These are phyloP conservation scores for Alternaria alternata DNA, from an alignment of 2,329 filamentous ascomycete genomes.

Conservation along the genomic window DNA sequence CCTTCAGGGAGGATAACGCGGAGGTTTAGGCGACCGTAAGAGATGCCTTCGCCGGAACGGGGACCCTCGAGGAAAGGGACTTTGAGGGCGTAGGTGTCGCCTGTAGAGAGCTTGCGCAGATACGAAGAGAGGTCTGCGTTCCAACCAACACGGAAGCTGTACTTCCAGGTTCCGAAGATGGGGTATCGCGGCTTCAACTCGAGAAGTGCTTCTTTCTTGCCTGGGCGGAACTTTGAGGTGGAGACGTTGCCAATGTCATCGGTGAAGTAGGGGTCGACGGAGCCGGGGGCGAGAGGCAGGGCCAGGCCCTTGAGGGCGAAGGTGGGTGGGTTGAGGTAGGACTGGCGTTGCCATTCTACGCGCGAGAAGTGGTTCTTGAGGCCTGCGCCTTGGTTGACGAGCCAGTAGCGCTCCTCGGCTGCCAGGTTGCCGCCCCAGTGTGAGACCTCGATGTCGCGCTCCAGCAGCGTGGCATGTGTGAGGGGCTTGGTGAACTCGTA, in stretches of 20 bases:
- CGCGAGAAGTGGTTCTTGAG: conserved; percentile 62
- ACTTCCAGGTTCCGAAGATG: conserved; percentile 98
- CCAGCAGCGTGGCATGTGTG: conserved; percentile 77
- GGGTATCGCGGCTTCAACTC: conserved; percentile 95
- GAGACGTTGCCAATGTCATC: conserved; percentile 98
- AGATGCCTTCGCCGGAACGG: conserved; percentile 82
- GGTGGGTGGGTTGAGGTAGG: conserved; percentile 77
- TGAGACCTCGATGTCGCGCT: conserved; percentile 93
- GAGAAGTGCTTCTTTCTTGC: conserved; percentile 78
- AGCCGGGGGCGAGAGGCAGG: conserved; percentile 80
- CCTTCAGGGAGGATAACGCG: conserved; percentile 91
- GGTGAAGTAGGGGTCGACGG: conserved; percentile 88
- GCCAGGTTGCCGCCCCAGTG: conserved; percentile 98
- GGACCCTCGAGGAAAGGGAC: conserved; percentile 94
- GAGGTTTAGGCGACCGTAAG: conserved; percentile 82
- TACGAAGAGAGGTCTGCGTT: conserved; percentile 83
- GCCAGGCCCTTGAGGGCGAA: conserved; percentile 82
- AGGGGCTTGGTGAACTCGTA: conserved; percentile 97
- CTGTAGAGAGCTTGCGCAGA: conserved; percentile 69
- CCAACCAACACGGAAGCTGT: conserved; percentile 96
- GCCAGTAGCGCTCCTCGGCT: conserved; percentile 90
- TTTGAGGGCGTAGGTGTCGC: conserved; percentile 82
- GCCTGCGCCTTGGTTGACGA: conserved; percentile 85
- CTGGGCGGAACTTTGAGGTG: conserved; percentile 85
- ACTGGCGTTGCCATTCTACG: conserved; percentile 57